Evolutionary conservation across 768 basidiomycete genomes (phyloP).

Genomic region (Phaeolepiota aurea): DNA sequence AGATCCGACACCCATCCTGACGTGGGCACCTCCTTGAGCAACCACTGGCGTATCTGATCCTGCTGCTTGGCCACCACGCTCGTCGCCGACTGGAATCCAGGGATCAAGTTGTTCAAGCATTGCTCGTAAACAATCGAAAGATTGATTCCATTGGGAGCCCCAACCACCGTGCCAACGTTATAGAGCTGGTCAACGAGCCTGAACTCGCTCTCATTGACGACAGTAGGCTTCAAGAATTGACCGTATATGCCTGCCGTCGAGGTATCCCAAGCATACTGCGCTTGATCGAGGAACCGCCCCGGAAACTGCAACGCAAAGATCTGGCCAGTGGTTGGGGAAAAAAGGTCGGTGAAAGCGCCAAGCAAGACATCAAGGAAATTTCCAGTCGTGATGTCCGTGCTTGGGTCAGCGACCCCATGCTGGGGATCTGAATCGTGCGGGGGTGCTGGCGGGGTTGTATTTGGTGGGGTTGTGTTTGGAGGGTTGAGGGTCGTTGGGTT

Average conservation of each 20-base stretch:
- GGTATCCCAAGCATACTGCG: conserved; percentile 17
- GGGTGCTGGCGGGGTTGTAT: background rate
- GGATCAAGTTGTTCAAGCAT: conserved; percentile 17
- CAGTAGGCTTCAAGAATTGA: conserved; percentile 17
- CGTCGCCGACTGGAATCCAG: conserved; percentile 8
- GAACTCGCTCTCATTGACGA: conserved; percentile 19
- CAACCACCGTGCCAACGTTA: conserved; percentile 13
- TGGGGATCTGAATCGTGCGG: background rate
- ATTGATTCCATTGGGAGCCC: conserved; percentile 16
- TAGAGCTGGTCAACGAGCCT: conserved; percentile 18
- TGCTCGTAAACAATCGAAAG: conserved; percentile 19
- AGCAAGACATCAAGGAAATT: conserved; percentile 10
- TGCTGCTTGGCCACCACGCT: conserved; percentile 12
- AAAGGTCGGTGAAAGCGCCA: conserved; percentile 11
- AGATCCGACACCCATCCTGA: conserved; percentile 13
- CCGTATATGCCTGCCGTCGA: conserved; percentile 16
- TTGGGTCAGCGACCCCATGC: no score
- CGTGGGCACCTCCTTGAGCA: conserved; percentile 14
- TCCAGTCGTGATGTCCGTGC: conserved; percentile 3
- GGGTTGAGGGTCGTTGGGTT: background rate
- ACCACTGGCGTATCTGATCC: conserved; percentile 16
- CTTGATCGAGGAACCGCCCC: conserved; percentile 14
- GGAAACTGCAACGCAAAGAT: conserved; percentile 19
- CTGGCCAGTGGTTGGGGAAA: conserved; percentile 15
- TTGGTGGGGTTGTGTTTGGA: background rate